Percentiles rank a stretch among this genome's conserved stretches.
These are phyloP conservation scores for Tinospora cordifolia DNA, from an alignment of 164 flowering plant species.

Conservation along the genomic window DNA sequence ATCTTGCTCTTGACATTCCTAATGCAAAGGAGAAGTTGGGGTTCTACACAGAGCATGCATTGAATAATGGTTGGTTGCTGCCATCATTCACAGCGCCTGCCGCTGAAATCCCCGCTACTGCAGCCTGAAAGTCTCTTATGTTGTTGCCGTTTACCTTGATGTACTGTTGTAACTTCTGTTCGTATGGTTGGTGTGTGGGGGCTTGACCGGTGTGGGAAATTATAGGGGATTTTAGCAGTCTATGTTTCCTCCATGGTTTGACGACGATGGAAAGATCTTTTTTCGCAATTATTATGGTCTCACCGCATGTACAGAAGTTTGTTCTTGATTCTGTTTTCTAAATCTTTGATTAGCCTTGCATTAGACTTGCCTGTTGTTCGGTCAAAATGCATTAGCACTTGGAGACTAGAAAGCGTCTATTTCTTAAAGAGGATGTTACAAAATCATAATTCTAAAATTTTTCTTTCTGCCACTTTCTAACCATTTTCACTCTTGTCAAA, in stretches of 20 bases:
- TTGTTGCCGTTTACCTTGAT: conserved; percentile 19
- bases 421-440: no score
- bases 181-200: conserved; percentile 14
- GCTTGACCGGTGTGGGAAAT: conserved; percentile 5
- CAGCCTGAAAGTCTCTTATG: conserved; percentile 22
- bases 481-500: no score
- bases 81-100: conserved; percentile 38
- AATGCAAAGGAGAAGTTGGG: conserved; percentile 71
- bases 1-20: conserved; percentile 92
- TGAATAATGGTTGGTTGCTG: conserved; percentile 63
- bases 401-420: no score
- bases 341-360: not conserved
- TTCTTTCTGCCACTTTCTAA: no score
- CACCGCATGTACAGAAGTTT: conserved; percentile 16
- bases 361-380: not conserved
- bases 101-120: conserved; percentile 6
- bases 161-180: conserved; percentile 11
- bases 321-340: conserved; percentile 1
- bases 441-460: no score
- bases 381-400: not conserved
- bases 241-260: not conserved
- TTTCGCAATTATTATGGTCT: not conserved
- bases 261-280: not conserved
- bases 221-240: not conserved
- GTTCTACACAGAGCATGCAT: conserved; percentile 57